Conservation (phyloP, 768 basidiomycete species). For the Trametes meyenii region DNA sequence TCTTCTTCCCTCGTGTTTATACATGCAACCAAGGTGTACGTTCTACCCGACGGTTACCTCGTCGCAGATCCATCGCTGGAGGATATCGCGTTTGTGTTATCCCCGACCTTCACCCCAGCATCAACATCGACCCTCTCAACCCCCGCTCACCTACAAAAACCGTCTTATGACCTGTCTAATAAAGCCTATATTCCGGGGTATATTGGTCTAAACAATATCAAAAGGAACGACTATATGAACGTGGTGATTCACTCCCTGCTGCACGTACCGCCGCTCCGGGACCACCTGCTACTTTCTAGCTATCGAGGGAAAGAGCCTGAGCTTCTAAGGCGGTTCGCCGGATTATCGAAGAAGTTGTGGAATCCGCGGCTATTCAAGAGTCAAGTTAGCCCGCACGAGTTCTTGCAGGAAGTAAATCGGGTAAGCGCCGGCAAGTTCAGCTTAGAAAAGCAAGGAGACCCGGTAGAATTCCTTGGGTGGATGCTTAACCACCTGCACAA, state of each 20-base stretch:
- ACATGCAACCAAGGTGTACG: conserved; percentile 72
- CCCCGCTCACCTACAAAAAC: conserved; percentile 61
- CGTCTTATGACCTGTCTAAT: conserved; percentile 82
- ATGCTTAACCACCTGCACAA: conserved; percentile 90
- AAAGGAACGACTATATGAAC: conserved; percentile 96
- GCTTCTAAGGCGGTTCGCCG: conserved; percentile 84
- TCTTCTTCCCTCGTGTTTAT: conserved; percentile 11
- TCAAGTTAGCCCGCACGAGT: conserved; percentile 98
- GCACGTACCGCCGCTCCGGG: conserved; percentile 87
- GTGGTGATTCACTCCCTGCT: conserved; percentile 93
- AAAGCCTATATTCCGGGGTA: conserved; percentile 90
- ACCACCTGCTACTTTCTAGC: conserved; percentile 79
- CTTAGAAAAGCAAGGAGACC: conserved; percentile 93
- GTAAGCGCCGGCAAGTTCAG: conserved; percentile 90
- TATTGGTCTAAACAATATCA: conserved; percentile 97
- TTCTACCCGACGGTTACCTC: conserved; percentile 94
- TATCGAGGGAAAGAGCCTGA: conserved; percentile 80
- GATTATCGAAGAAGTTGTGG: conserved; percentile 92
- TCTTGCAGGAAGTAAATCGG: conserved; percentile 93
- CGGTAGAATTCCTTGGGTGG: conserved; percentile 95
- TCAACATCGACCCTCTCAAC: conserved; percentile 60
- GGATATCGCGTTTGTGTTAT: conserved; percentile 90
- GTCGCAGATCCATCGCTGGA: conserved; percentile 96
- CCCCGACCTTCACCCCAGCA: conserved; percentile 77
- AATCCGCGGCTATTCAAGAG: conserved; percentile 96